Base-by-base conservation (phyloP, 2,329 filamentous ascomycete species). In the Hymenoscyphus fraxineus region DNA sequence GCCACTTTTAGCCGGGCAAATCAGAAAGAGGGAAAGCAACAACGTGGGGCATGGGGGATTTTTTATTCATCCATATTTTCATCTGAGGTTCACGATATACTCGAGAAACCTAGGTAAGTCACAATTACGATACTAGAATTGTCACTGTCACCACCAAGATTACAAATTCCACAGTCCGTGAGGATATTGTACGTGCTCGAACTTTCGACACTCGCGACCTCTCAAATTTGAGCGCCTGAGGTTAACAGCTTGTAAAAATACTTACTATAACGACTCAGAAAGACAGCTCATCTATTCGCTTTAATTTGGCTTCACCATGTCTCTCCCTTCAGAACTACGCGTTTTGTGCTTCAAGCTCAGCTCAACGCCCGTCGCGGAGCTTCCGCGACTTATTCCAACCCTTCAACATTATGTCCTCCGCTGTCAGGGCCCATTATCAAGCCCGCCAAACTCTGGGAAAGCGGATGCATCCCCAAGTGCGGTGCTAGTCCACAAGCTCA, bases 401-500 rank as follows among this genome's bases (percentile, higher is more conserved):
- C 85, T 97, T 68, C 85, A 85, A 64, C 80, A 79, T 71, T 82
- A 87, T 76, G 77, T 88, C 41, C 75, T 84, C 63, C 82, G 83
- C 61, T 88, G 85, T 74, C 81, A 81, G 65, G 78, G 78, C 44
- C 76, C 90, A 35, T 80, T 96, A 41, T 90, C 91, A 3, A 79
- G 83, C 5, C 78, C 87, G 7, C 83, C 85, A 39, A 80, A 84
- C 65, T 83, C 85, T 63, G 78, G 80, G 67, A 89, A 88, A 70
- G 81, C 85, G 64, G 85, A 83, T 67, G 78, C 79, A 6, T 84
- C 88, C 0, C 91, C 94, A 65, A 81, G 82, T 55, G 79, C 87
- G 0, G 80, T 89, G n/a, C 83, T 92, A 22, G 83, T 95, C 0
- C 91, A 96, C 77, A 94, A 91, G 75, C 82, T 96, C 72, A 92